A percentile compares a stretch with the other conserved stretches of the same genome.
Evolutionary conservation across 306 rosid species (phyloP).

Genomic region (Malus asiatica): DNA sequence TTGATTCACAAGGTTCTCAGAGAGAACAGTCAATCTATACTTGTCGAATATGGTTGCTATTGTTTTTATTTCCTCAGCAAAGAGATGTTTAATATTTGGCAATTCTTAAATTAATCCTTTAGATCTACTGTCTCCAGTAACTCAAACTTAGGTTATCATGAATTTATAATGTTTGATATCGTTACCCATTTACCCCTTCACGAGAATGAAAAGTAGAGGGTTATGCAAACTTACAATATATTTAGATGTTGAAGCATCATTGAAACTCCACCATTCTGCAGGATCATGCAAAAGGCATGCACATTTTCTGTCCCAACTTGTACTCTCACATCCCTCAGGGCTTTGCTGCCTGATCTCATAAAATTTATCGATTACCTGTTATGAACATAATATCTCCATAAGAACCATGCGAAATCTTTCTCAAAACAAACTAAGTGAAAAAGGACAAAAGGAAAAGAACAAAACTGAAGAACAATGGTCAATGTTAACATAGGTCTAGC

Average conservation of each 20-base stretch:
- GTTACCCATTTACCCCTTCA: neutral
- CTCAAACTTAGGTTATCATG: neutral
- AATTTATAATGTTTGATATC: neutral
- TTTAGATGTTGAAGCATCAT: constrained; percentile 67
- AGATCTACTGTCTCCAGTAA: neutral
- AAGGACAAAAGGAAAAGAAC: neutral
- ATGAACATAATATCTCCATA: constrained; percentile 20
- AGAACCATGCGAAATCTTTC: neutral
- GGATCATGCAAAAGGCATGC: constrained; percentile 72
- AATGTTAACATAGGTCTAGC: neutral
- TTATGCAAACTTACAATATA: constrained; percentile 65
- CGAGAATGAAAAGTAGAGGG: neutral
- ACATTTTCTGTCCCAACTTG: constrained; percentile 72
- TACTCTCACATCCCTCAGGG: constrained; percentile 32
- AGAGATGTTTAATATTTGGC: neutral
- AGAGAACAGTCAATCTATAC: neutral
- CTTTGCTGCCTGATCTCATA: constrained; percentile 65
- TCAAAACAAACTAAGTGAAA: constrained; percentile 2
- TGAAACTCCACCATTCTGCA: constrained; percentile 66
- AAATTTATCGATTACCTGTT: constrained; percentile 71
- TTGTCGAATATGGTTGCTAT: neutral
- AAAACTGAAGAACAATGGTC: neutral
- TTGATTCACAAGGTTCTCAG: constrained; percentile 1
- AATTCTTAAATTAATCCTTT: neutral
- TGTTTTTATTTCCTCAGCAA: neutral